These are phyloP conservation scores for Pseudomonodictys pantanalensis DNA, from an alignment of 495 filamentous ascomycete species.

Conservation along the genomic window DNA sequence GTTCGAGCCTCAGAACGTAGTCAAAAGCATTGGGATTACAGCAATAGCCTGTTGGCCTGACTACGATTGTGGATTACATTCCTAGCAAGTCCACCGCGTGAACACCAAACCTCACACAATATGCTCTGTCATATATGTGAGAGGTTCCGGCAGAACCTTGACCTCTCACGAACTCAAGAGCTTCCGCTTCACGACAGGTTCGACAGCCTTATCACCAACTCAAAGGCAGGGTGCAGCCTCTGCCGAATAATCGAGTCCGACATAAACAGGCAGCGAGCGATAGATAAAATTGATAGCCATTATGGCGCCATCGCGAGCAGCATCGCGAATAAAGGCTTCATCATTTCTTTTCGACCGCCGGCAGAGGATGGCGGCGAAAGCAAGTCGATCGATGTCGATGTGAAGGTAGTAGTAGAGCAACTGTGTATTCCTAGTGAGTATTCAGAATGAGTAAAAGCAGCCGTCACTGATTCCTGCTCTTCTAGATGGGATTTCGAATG, in stretches of 20 bases:
- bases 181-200: background rate
- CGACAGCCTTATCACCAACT: background rate
- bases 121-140: background rate
- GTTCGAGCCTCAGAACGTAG: background rate
- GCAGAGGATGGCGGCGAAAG: background rate
- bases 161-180: background rate
- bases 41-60: background rate
- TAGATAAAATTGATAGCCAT: background rate
- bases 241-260: background rate
- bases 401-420: background rate
- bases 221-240: background rate
- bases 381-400: background rate
- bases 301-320: background rate
- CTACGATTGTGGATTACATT: background rate
- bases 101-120: background rate
- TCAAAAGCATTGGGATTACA: background rate
- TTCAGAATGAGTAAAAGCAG: background rate
- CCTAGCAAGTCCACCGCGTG: background rate
- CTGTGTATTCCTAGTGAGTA: background rate
- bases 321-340: background rate
- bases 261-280: background rate
- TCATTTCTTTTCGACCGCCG: background rate
- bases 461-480: background rate
- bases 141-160: background rate
- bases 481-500: background rate